Conservation (phyloP, 2,329 filamentous ascomycete species). For the Colletotrichum brevisporum region DNA sequence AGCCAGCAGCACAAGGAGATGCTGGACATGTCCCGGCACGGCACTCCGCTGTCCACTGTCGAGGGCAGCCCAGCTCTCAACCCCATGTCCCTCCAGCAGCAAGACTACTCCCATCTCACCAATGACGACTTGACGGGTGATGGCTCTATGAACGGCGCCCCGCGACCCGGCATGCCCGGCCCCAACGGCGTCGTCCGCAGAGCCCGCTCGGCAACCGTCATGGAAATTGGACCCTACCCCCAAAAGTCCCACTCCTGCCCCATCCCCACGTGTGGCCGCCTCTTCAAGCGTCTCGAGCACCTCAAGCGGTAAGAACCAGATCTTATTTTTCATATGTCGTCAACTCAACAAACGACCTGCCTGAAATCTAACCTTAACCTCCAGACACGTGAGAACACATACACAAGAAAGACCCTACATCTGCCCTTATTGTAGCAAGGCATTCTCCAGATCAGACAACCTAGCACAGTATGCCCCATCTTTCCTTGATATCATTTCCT, state of each 20-base stretch:
- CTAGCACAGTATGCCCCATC: constrained; percentile 86
- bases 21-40: constrained; percentile 87
- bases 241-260: constrained; percentile 99
- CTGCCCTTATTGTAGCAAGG: constrained; percentile 98
- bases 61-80: constrained; percentile 86
- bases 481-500: constrained; percentile 55
- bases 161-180: constrained; percentile 79
- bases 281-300: constrained; percentile 99
- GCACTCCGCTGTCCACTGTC: constrained; percentile 88
- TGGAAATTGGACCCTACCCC: constrained; percentile 96
- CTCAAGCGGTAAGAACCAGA: constrained; percentile 88
- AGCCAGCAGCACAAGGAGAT: constrained; percentile 83
- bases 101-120: constrained; percentile 74
- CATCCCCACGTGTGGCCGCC: constrained; percentile 96
- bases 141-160: constrained; percentile 68
- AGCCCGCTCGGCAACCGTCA: constrained; percentile 93
- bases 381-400: constrained; percentile 98
- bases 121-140: constrained; percentile 73
- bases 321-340: constrained; percentile 55
- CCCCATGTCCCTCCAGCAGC: constrained; percentile 76
- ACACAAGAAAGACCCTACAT: constrained; percentile 99
- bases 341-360: constrained; percentile 51
- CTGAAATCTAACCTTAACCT: constrained; percentile 63
- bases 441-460: constrained; percentile 98
- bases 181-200: constrained; percentile 85